phyloP scores from a whole-genome alignment of 2,329 filamentous ascomycete genomes.

The Lachnellula suecica region DNA sequence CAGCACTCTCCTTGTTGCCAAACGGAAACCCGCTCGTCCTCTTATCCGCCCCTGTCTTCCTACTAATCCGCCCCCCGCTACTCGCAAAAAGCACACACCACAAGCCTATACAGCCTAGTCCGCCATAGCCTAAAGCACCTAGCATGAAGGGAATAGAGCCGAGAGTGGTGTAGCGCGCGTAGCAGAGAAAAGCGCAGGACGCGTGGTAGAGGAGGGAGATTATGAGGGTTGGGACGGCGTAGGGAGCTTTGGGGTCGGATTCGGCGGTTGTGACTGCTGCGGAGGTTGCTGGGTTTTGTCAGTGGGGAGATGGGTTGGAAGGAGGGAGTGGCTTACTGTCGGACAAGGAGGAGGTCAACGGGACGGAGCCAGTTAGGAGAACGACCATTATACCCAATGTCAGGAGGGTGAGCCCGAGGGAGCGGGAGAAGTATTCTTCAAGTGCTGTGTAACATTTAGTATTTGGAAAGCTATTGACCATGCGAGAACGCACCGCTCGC shows the following conservation, averaged over 20 bases:
- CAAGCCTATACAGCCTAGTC: slow-evolving; percentile 53
- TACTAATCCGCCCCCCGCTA: slow-evolving; percentile 54
- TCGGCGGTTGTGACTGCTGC: slow-evolving; percentile 41
- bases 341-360: slow-evolving; percentile 46
- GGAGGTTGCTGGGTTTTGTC: slow-evolving; percentile 19
- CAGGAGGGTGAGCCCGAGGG: slow-evolving; percentile 57
- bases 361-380: slow-evolving; percentile 63
- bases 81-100: slow-evolving; percentile 54
- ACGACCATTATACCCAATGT: slow-evolving; percentile 55
- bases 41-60: slow-evolving; percentile 66
- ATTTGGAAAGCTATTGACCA: background rate
- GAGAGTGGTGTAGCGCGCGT: slow-evolving; percentile 53
- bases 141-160: slow-evolving; percentile 51
- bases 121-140: slow-evolving; percentile 48
- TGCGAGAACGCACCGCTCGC: slow-evolving; percentile 46
- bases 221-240: slow-evolving; percentile 58
- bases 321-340: slow-evolving; percentile 21
- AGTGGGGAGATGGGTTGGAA: background rate
- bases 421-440: slow-evolving; percentile 63
- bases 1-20: slow-evolving; percentile 49
- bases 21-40: slow-evolving; percentile 66
- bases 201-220: slow-evolving; percentile 60
- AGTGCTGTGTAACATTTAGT: slow-evolving; percentile 41
- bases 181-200: slow-evolving; percentile 55
- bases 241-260: slow-evolving; percentile 49